Evolutionary conservation across 805 yeast genomes (phyloP).

Genomic region (Wickerhamiella musiphila): DNA sequence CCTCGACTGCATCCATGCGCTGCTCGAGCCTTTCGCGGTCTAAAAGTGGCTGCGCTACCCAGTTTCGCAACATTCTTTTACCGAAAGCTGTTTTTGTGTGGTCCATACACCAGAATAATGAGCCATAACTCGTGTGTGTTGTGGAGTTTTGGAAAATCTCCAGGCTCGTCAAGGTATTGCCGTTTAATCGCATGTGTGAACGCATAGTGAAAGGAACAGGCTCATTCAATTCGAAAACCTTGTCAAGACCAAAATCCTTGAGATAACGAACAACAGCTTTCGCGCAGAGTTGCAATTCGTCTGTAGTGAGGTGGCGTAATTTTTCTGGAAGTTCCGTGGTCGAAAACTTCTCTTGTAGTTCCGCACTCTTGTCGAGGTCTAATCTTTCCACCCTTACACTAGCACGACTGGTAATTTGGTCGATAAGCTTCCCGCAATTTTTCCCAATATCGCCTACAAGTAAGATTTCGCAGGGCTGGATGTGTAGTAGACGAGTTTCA

Average conservation of each 20-base stretch:
- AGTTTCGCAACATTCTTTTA: conserved; percentile 39
- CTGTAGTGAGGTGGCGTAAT: background rate
- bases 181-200: conserved; percentile 37
- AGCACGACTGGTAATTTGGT: conserved; percentile 2
- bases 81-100: conserved; percentile 73
- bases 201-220: conserved; percentile 33
- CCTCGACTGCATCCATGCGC: conserved; percentile 46
- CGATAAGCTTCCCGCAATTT: conserved; percentile 8
- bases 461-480: conserved; percentile 64
- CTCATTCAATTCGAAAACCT: conserved; percentile 36
- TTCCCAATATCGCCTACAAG: conserved; percentile 26
- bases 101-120: conserved; percentile 63
- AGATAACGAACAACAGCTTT: conserved; percentile 25
- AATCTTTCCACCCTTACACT: conserved; percentile 1
- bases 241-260: conserved; percentile 42
- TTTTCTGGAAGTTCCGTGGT: background rate
- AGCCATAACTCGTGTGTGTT: conserved; percentile 39
- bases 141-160: conserved; percentile 61
- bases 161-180: conserved; percentile 48
- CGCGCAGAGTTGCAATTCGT: background rate
- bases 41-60: conserved; percentile 63
- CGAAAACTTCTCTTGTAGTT: background rate
- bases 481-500: conserved; percentile 55
- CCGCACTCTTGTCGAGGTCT: background rate
- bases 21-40: conserved; percentile 35